phyloP scores from a whole-genome alignment of 2,329 filamentous ascomycete genomes.

The Calonectria pteridis region DNA sequence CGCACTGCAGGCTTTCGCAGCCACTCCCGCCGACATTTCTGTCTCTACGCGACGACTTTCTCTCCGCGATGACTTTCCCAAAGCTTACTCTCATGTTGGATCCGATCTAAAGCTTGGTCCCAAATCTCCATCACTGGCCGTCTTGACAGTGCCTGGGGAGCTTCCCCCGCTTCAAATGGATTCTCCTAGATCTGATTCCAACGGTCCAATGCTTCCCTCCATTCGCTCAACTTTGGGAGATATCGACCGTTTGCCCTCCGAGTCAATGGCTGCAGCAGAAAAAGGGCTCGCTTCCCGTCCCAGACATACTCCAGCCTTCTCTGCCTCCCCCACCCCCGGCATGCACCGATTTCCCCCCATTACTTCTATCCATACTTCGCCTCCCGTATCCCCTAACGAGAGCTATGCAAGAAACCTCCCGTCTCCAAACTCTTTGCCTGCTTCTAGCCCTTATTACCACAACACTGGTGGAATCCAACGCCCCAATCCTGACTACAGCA shows the following conservation, averaged over 20 bases:
- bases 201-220: conserved; percentile 54
- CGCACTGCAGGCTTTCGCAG: conserved; percentile 44
- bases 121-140: conserved; percentile 39
- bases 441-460: conserved; percentile 55
- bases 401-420: conserved; percentile 58
- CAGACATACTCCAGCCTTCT: conserved; percentile 43
- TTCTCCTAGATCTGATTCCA: conserved; percentile 51
- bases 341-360: conserved; percentile 49
- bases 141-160: conserved; percentile 44
- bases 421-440: conserved; percentile 60
- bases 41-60: conserved; percentile 49
- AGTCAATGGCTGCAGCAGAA: conserved; percentile 47
- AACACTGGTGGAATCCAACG: conserved; percentile 49
- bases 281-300: conserved; percentile 46
- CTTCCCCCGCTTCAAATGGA: conserved; percentile 55
- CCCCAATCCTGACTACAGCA: conserved; percentile 57
- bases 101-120: conserved; percentile 31
- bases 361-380: conserved; percentile 50
- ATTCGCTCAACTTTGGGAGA: conserved; percentile 54
- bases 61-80: conserved; percentile 48
- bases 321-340: conserved; percentile 52
- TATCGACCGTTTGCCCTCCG: conserved; percentile 47
- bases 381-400: conserved; percentile 65
- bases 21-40: conserved; percentile 43
- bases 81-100: neutral